Conservation (phyloP, 306 rosid genomes). For the Corylus americana region DNA sequence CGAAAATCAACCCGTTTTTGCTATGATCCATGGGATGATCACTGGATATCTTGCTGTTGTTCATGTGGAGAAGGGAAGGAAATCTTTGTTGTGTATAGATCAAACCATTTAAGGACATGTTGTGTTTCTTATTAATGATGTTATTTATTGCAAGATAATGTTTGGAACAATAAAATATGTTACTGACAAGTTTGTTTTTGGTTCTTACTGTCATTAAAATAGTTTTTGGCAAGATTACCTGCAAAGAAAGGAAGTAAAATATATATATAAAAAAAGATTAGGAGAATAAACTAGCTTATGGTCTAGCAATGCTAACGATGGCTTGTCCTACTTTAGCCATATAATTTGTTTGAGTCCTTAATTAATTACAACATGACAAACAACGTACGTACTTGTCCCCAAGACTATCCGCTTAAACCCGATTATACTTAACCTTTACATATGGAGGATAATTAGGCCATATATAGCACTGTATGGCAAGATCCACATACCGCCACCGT, state of each 20-base stretch:
- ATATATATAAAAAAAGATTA: not conserved
- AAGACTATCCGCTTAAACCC: too few species aligned
- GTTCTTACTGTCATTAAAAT: not conserved
- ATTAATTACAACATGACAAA: too few species aligned
- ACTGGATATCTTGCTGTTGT: not conserved
- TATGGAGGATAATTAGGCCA: too few species aligned
- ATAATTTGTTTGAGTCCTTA: too few species aligned
- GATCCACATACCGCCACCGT: too few species aligned
- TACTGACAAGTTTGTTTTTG: not conserved
- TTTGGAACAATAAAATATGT: not conserved
- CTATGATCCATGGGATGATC: not conserved
- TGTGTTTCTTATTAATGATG: not conserved
- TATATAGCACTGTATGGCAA: too few species aligned
- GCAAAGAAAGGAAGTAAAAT: not conserved
- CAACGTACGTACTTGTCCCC: too few species aligned
- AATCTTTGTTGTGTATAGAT: too few species aligned
- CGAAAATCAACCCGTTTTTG: too few species aligned
- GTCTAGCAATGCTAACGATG: not conserved
- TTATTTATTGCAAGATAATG: not conserved
- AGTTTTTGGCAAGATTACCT: not conserved
- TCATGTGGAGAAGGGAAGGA: not conserved
- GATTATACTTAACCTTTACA: too few species aligned
- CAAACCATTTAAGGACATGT: not conserved
- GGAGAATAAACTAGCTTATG: not conserved
- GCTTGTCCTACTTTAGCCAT: too few species aligned